A percentile compares a stretch with the other conserved stretches of the same genome.
Evolutionary conservation across 345 rosid species (phyloP).

Genomic region (Pelargonium nanum): DNA sequence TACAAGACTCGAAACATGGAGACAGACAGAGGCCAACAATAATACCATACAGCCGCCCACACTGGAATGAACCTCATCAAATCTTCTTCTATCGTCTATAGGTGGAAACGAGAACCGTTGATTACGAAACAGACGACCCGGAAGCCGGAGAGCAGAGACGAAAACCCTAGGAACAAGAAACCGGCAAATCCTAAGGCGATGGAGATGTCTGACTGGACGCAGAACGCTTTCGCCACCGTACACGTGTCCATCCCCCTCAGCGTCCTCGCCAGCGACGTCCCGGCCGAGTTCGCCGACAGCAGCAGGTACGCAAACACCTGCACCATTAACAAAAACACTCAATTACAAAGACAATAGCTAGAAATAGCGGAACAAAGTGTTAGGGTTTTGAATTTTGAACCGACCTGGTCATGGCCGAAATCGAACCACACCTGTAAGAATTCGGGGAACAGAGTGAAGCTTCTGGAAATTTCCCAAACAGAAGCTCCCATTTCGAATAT

Average conservation of each 20-base stretch:
- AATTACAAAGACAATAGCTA: background rate
- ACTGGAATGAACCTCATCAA: background rate
- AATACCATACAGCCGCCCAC: constrained; percentile 5
- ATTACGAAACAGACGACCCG: constrained; percentile 68
- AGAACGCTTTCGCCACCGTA: constrained; percentile 37
- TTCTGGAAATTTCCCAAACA: constrained; percentile 78
- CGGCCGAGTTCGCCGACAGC: constrained; percentile 75
- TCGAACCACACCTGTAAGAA: constrained; percentile 92
- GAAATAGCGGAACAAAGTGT: background rate
- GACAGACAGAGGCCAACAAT: no score
- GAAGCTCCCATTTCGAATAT: constrained; percentile 62
- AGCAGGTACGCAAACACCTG: constrained; percentile 80
- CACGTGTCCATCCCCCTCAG: constrained; percentile 47
- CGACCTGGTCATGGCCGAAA: constrained; percentile 96
- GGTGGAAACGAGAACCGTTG: constrained; percentile 77
- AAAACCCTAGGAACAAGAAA: constrained; percentile 60
- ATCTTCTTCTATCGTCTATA: constrained; percentile 28
- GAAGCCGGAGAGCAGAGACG: constrained; percentile 71
- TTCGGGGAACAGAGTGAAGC: constrained; percentile 71
- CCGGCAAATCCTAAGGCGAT: constrained; percentile 71
- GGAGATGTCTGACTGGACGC: constrained; percentile 68
- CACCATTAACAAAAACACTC: background rate
- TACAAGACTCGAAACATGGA: no score
- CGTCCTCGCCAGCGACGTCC: constrained; percentile 56
- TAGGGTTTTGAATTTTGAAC: background rate